phyloP scores from a whole-genome alignment of 495 filamentous ascomycete species.

The Penicillium herquei region DNA sequence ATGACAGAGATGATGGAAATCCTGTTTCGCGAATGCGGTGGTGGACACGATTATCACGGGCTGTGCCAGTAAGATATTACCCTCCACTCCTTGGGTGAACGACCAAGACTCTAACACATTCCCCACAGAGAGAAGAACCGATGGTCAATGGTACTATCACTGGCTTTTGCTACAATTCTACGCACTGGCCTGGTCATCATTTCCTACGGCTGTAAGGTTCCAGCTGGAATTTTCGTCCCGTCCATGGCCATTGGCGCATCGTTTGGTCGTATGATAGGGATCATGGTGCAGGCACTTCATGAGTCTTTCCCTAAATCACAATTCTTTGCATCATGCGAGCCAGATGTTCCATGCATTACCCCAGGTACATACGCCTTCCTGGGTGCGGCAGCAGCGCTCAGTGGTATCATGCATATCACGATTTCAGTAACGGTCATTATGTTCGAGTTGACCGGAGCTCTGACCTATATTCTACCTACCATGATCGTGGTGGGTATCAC shows the following conservation, averaged over 20 bases:
- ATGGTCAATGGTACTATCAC: conserved; percentile 75
- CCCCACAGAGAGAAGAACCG: conserved; percentile 54
- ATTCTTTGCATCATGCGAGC: conserved; percentile 85
- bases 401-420: conserved; percentile 96
- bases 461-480: conserved; percentile 94
- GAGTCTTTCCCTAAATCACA: conserved; percentile 75
- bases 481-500: conserved; percentile 99
- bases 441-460: conserved; percentile 93
- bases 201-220: conserved; percentile 97
- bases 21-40: conserved; percentile 92
- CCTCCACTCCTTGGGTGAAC: background rate
- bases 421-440: conserved; percentile 97
- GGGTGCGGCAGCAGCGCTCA: conserved; percentile 90
- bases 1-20: conserved; percentile 99
- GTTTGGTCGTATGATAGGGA: conserved; percentile 91
- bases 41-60: conserved; percentile 84
- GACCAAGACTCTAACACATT: conserved; percentile 21
- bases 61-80: conserved; percentile 70
- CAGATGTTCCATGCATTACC: conserved; percentile 94
- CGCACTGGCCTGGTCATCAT: conserved; percentile 88
- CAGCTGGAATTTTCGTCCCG: conserved; percentile 94
- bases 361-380: conserved; percentile 96
- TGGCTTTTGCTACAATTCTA: conserved; percentile 76
- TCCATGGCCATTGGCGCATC: conserved; percentile 97
- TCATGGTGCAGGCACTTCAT: conserved; percentile 86